Percentiles rank a stretch among this genome's conserved stretches.
phyloP scores from a whole-genome alignment of 306 rosid genomes.

The Vachellia collinsii region DNA sequence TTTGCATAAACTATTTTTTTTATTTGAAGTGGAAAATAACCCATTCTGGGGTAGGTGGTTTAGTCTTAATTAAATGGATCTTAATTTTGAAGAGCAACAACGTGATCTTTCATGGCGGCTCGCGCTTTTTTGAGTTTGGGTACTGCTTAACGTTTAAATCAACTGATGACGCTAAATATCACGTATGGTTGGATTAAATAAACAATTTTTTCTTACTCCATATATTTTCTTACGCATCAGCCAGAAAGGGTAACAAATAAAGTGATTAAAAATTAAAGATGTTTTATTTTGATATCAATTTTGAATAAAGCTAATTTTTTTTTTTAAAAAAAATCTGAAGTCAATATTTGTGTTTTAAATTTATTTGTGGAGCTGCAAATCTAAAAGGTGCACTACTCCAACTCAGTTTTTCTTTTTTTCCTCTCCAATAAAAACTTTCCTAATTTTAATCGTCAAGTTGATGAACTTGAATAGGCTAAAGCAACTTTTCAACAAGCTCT shows the following conservation, averaged over 20 bases:
- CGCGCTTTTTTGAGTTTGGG: not conserved
- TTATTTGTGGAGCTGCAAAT: not conserved
- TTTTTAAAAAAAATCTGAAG: not conserved
- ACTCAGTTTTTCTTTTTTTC: no score
- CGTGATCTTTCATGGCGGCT: not conserved
- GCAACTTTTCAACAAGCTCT: not conserved
- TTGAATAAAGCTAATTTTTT: not conserved
- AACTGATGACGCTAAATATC: not conserved
- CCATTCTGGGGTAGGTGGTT: slow-evolving; percentile 1
- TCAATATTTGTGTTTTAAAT: not conserved
- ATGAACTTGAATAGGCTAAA: not conserved
- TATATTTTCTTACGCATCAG: not conserved
- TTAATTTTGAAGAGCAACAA: not conserved
- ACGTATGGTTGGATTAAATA: not conserved
- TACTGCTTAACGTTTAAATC: no score
- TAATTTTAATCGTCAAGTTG: not conserved
- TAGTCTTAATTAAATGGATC: not conserved
- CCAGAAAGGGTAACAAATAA: not conserved
- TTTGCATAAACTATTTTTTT: not conserved
- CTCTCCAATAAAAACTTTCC: no score
- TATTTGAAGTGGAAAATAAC: slow-evolving; percentile 5
- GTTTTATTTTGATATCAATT: not conserved
- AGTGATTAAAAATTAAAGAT: not conserved
- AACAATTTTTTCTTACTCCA: not conserved
- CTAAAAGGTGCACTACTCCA: not conserved